Percentiles rank a stretch among this genome's conserved stretches.
These are phyloP conservation scores for Nigrospora sphaerica DNA, from an alignment of 2,329 filamentous ascomycete species.

Conservation along the genomic window DNA sequence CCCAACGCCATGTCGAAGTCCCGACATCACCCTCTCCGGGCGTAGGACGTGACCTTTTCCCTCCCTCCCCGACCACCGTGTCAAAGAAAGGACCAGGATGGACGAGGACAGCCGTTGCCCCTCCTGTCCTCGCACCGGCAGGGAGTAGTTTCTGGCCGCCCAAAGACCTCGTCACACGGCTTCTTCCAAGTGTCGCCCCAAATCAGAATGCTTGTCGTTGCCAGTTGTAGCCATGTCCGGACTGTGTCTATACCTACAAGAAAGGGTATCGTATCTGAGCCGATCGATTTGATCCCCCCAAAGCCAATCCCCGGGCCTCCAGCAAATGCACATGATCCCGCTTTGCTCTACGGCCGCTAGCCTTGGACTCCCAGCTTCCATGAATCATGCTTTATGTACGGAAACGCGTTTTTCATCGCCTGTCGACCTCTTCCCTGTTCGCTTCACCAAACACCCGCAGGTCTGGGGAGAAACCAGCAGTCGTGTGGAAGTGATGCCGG, in stretches of 20 bases:
- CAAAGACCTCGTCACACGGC: too few relatives aligned
- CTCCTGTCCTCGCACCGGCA: too few relatives aligned
- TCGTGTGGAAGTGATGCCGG: background rate
- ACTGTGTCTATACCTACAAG: slow-evolving; percentile 17
- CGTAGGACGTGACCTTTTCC: too few relatives aligned
- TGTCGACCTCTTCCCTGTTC: background rate
- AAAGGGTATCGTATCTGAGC: slow-evolving; percentile 19
- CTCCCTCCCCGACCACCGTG: too few relatives aligned
- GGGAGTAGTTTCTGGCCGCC: too few relatives aligned
- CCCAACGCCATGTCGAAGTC: too few relatives aligned
- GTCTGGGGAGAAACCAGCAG: background rate
- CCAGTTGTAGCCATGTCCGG: slow-evolving; percentile 1
- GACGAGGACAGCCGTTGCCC: too few relatives aligned
- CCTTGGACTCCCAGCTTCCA: background rate
- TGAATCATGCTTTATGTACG: background rate
- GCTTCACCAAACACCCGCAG: background rate
- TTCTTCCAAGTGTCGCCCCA: too few relatives aligned
- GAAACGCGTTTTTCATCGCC: background rate
- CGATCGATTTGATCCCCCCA: background rate
- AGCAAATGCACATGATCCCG: background rate
- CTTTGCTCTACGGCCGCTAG: background rate
- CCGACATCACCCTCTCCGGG: too few relatives aligned
- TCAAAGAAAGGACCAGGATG: too few relatives aligned
- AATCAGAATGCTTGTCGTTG: background rate
- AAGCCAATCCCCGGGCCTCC: background rate